Evolutionary conservation across 371 early-diverging fungal species (phyloP).

Genomic region (Mortierella sp.): DNA sequence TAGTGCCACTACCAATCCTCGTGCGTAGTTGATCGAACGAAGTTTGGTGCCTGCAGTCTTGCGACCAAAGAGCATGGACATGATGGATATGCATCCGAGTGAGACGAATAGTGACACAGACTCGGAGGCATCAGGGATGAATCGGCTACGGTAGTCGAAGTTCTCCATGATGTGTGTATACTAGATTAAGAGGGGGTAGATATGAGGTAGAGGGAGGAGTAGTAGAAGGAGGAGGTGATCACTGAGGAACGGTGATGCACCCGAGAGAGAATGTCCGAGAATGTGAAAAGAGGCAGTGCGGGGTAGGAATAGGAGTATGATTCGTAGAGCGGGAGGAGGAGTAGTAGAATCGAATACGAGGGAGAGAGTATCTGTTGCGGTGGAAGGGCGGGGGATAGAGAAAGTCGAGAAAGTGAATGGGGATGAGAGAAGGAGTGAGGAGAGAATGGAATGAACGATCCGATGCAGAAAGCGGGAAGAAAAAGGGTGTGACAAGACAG

Average conservation of each 20-base stretch:
- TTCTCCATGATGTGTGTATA: background rate
- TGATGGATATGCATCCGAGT: constrained; percentile 51
- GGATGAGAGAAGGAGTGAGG: background rate
- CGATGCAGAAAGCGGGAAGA: background rate
- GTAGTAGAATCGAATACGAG: too few species aligned
- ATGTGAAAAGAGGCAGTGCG: too few species aligned
- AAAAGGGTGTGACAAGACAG: too few species aligned
- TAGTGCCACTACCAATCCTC: constrained; percentile 56
- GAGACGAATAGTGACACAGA: constrained; percentile 56
- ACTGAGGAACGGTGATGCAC: too few species aligned
- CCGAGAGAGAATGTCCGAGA: too few species aligned
- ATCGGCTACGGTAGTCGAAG: background rate
- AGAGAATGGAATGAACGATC: background rate
- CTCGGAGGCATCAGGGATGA: constrained; percentile 48
- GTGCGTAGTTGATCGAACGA: constrained; percentile 53
- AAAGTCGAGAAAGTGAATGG: background rate
- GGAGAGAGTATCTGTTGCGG: background rate
- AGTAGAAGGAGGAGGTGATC: too few species aligned
- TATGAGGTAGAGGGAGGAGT: background rate
- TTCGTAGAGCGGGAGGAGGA: too few species aligned
- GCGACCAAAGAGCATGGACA: constrained; percentile 58
- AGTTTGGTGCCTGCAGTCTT: constrained; percentile 57
- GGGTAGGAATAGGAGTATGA: too few species aligned
- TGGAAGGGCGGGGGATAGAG: constrained; percentile 1
- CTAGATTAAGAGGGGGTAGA: background rate